Percentiles rank a stretch among this genome's conserved stretches.
Conservation (phyloP, 78 protist genomes). For the Chrysochromulina tobinii region DNA sequence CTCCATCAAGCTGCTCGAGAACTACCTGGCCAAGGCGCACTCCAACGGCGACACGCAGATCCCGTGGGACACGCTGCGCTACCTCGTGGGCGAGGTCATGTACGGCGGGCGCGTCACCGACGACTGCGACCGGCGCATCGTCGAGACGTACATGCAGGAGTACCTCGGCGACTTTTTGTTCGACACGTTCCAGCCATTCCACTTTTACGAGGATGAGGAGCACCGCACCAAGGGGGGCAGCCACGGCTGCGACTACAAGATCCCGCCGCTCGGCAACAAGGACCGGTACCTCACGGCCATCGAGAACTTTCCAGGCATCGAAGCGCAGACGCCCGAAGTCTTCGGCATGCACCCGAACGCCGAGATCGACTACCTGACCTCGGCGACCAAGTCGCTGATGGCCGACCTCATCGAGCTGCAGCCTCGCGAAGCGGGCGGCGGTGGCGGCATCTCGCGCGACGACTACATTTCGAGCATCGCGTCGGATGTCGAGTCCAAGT, state of each 20-base stretch:
- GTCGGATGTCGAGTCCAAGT: constrained; percentile 32
- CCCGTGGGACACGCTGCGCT: constrained; percentile 89
- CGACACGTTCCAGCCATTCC: constrained; percentile 88
- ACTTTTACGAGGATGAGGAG: constrained; percentile 63
- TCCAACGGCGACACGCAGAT: constrained; percentile 46
- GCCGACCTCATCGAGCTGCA: constrained; percentile 68
- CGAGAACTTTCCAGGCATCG: constrained; percentile 65
- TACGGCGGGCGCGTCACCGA: constrained; percentile 95
- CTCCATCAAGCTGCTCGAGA: constrained; percentile 59
- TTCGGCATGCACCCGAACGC: constrained; percentile 94
- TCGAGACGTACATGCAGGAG: constrained; percentile 89
- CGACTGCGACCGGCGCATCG: constrained; percentile 83
- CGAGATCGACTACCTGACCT: constrained; percentile 82
- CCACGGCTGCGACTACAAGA: constrained; percentile 1
- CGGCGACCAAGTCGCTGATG: constrained; percentile 64
- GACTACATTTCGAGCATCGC: constrained; percentile 20
- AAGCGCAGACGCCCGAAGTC: constrained; percentile 76
- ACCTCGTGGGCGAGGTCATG: constrained; percentile 93
- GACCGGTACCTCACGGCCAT: constrained; percentile 35
- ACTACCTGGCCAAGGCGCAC: constrained; percentile 77
- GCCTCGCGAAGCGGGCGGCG: constrained; percentile 57
- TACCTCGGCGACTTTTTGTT: constrained; percentile 95
- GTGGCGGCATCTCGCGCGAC: constrained; percentile 69
- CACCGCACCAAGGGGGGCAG: too few relatives aligned
- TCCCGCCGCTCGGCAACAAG: constrained; percentile 37